Base-by-base conservation (phyloP, 176 grass and related monocot genomes). In the Carex pumila region DNA sequence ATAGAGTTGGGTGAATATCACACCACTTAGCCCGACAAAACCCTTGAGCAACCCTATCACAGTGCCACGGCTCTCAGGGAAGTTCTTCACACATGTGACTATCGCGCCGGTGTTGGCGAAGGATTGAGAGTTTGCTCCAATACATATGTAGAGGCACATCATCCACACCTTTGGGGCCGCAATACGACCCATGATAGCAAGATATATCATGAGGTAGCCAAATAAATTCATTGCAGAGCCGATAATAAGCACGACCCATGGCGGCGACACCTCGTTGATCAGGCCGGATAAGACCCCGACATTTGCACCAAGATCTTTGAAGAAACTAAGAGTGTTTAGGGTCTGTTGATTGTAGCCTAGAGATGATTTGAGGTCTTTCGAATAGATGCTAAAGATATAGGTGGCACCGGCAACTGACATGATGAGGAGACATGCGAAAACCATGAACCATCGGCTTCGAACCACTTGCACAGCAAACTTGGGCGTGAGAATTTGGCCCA, bases 31-130 rank as follows among this genome's bases (percentile, higher is more conserved):
- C 1, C 89, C 91, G 7, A 93, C 94, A 68, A 97, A 93, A 8
- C 94, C 94, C 12, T 97, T 93, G 0, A 97, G 86, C n/a, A 97
- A 81, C 7, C 94, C 91, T 9, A 97, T 71, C 81, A 97, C 94
- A 5, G 86, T 77, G 14, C 94, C 94, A 52, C 94, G 94, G 85
- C 83, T 84, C 83, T 92, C 89, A 0, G 94, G 91, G 75, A 97
- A 97, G 85, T 92, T 97, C 87, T 87, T 92, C 74, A 97, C 92
- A 82, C 85, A 90, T 76, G 92, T 94, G 69, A 94, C 90, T 47
- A 97, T 86, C 8, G 90, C 88, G 30, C 94, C 90, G 34, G 91
- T 97, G 86, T 97, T 97, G 76, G 94, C 85, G 60, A 97, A 97
- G 5, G 91, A 68, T 87, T 97, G 94, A 34, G 94, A 97, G 87